phyloP scores from a whole-genome alignment of 129 eudicot genomes.

The Ambrosia trifida region DNA sequence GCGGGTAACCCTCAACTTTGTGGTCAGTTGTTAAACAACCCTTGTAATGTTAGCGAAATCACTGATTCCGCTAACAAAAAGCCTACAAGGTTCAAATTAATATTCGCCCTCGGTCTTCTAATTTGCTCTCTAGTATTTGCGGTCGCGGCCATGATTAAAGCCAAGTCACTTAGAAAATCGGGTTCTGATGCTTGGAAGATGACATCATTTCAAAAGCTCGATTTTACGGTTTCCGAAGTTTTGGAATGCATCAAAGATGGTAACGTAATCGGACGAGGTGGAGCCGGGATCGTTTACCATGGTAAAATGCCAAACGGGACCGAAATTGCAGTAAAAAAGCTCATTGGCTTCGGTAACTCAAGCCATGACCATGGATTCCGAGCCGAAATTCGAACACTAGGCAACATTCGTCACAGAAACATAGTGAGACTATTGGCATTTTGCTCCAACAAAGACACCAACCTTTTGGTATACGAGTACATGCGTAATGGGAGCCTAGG shows the following conservation, averaged over 20 bases:
- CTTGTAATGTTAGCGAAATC: constrained; percentile 46
- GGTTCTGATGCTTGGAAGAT: constrained; percentile 63
- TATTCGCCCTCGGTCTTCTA: constrained; percentile 63
- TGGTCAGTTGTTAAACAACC: constrained; percentile 60
- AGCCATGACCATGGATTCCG: constrained; percentile 79
- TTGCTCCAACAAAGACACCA: constrained; percentile 81
- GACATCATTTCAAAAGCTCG: constrained; percentile 80
- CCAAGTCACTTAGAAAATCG: constrained; percentile 60
- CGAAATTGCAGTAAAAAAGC: constrained; percentile 88
- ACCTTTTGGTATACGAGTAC: constrained; percentile 86
- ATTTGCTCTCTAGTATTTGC: constrained; percentile 71
- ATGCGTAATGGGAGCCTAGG: constrained; percentile 96
- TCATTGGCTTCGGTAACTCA: constrained; percentile 53
- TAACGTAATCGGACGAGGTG: constrained; percentile 86
- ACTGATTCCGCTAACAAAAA: constrained; percentile 34
- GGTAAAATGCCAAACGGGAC: constrained; percentile 83
- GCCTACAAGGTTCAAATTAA: constrained; percentile 52
- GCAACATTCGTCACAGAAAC: constrained; percentile 89
- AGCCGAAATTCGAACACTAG: constrained; percentile 86
- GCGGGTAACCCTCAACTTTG: constrained; percentile 90
- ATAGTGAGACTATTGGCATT: constrained; percentile 80
- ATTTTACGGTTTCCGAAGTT: constrained; percentile 64
- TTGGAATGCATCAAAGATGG: constrained; percentile 87
- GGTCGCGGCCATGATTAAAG: constrained; percentile 66
- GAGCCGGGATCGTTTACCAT: constrained; percentile 91